A percentile compares a stretch with the other conserved stretches of the same genome.
Conservation (phyloP, 2,329 filamentous ascomycete genomes). For the Leptographium radiaticola region DNA sequence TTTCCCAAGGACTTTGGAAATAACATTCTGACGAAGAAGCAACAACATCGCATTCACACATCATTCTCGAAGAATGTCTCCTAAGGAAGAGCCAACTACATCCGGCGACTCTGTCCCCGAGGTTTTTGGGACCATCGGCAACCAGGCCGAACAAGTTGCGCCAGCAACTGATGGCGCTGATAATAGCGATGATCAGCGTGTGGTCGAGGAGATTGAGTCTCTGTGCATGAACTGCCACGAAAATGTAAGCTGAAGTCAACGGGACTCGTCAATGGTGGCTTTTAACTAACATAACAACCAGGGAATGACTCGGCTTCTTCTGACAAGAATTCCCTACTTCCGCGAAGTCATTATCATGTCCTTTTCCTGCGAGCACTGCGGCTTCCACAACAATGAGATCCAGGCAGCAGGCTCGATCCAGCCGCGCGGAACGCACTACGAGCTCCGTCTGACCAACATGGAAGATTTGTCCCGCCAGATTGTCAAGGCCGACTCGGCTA, state of each 20-base stretch:
- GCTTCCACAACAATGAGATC: constrained; percentile 83
- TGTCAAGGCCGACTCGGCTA: constrained; percentile 80
- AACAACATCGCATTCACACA: neutral
- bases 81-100: constrained; percentile 17
- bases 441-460: constrained; percentile 59
- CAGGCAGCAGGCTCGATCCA: constrained; percentile 88
- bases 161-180: constrained; percentile 17
- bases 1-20: neutral
- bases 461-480: constrained; percentile 75
- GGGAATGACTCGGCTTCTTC: constrained; percentile 70
- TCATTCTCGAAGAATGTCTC: constrained; percentile 18
- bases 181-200: constrained; percentile 33
- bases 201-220: constrained; percentile 60
- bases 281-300: neutral
- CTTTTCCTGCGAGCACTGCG: constrained; percentile 82
- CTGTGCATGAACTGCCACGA: constrained; percentile 79
- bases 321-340: constrained; percentile 93
- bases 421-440: constrained; percentile 73
- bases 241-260: constrained; percentile 39
- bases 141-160: constrained; percentile 42
- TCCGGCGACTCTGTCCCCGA: constrained; percentile 29
- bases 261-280: too few relatives aligned
- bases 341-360: constrained; percentile 97
- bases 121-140: constrained; percentile 50
- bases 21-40: neutral